Evolutionary conservation across 495 filamentous ascomycete genomes (phyloP).

Genomic region (Astrothelium subdiscretum): DNA sequence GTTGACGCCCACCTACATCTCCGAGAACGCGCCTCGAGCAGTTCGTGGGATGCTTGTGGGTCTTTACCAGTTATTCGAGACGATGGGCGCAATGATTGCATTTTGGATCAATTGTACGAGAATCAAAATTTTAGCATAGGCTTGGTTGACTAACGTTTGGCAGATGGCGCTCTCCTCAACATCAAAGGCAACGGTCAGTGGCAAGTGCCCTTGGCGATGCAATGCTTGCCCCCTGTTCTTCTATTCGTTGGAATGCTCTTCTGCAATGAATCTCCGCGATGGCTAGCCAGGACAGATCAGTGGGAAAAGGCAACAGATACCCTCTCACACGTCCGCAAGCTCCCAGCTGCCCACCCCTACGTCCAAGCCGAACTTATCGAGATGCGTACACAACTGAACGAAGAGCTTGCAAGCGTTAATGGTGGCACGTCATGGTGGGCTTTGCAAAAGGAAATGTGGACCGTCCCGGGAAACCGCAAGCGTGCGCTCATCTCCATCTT

Average conservation of each 20-base stretch:
- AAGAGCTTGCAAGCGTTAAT: slow-evolving; percentile 8
- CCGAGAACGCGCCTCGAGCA: slow-evolving; percentile 58
- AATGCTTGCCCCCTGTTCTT: slow-evolving; percentile 11
- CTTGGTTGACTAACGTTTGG: slow-evolving; percentile 8
- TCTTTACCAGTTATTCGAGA: slow-evolving; percentile 59
- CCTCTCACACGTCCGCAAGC: slow-evolving; percentile 11
- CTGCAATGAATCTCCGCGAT: slow-evolving; percentile 11
- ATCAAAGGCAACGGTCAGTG: slow-evolving; percentile 2
- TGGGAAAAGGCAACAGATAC: slow-evolving; percentile 3
- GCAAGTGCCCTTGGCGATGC: slow-evolving; percentile 12
- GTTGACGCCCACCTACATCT: slow-evolving; percentile 17
- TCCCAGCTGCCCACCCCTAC: slow-evolving; percentile 4
- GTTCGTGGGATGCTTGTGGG: slow-evolving; percentile 61
- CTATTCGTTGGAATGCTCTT: slow-evolving; percentile 10
- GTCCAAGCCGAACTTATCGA: slow-evolving; percentile 9
- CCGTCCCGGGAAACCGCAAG: slow-evolving; percentile 8
- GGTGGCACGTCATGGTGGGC: slow-evolving; percentile 2
- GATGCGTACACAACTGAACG: slow-evolving; percentile 22
- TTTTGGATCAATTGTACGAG: slow-evolving; percentile 48
- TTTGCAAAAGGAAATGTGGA: slow-evolving; percentile 9
- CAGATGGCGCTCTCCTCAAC: slow-evolving; percentile 3
- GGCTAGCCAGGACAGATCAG: slow-evolving; percentile 7
- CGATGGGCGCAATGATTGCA: slow-evolving; percentile 52
- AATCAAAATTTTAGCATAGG: background rate
- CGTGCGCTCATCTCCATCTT: slow-evolving; percentile 18